Evolutionary conservation across 2,329 filamentous ascomycete species (phyloP), one percentile per base, ranked within the genome.

Genomic region (Emergomyces orientalis): DNA sequence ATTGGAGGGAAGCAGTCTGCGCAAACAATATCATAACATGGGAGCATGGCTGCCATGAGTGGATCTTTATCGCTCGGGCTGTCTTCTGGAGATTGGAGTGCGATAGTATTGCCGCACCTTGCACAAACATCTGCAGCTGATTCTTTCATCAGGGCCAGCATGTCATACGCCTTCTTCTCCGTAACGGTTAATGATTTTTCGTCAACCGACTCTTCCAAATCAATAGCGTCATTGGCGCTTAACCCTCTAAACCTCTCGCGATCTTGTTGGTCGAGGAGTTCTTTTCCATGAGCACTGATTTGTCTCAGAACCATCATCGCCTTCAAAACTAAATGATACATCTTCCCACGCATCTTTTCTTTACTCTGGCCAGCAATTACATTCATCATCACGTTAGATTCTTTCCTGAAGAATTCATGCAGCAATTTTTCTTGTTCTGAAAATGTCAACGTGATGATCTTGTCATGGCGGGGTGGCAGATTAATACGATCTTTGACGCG

Each of bases 291-390:
- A 0, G 92, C 94, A 71, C 92, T 97, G 60, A 97, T 88, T 49
- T 96, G 82, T 11, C 94, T 89, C 22, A 99, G 84, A 37, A 93
- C 88, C 67, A 95, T 83, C 71, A 99, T 96, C 4, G 91, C 90
- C 67, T 94, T 92, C 65, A 99, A 78, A 56, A 99, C 94, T 69
- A 96, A 90, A 56, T 94, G 92, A 71, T 96, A 97, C n/a, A 89
- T 88, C 68, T 88, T 90, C 51, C 92, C 93, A 49, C 88, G 89
- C 59, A 94, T 81, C 65, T 85, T 84, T 66, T 85, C 87, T 60
- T 84, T 84, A 67, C 83, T 81, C 69, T 86, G 78, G 72, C 85
- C 76, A 9, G 85, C 85, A 67, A 97, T 85, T 2, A 91, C 86
- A 65, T 87, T 84, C 68, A 97, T 87, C 70, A 92, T 87, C 63